phyloP scores from a whole-genome alignment of 495 filamentous ascomycete species.

The Durotheca rogersii region DNA sequence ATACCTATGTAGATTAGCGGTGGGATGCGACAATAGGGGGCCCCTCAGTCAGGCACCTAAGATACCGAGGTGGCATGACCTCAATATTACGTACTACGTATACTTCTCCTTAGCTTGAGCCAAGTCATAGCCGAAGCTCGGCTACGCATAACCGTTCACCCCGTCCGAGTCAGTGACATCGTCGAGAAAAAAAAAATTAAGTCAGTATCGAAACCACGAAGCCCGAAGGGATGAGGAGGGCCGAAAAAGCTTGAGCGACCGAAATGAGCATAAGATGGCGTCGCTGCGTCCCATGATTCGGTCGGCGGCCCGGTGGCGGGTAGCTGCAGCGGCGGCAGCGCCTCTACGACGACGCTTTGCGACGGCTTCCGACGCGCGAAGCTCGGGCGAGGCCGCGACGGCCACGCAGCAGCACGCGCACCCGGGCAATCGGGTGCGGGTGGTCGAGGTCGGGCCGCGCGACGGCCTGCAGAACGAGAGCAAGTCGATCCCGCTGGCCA shows the following conservation, averaged over 20 bases:
- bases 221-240: not conserved
- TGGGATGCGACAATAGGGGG: no score
- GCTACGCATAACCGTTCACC: no score
- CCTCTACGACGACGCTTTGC: conserved; percentile 38
- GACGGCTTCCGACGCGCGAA: conserved; percentile 38
- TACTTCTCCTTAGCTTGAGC: no score
- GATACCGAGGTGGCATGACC: no score
- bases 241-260: not conserved
- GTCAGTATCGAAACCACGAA: conserved; percentile 1
- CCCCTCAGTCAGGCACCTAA: no score
- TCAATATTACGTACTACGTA: no score
- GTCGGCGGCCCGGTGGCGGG: conserved; percentile 23
- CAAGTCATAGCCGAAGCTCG: no score
- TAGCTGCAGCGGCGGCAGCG: not conserved
- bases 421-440: conserved; percentile 55
- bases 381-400: conserved; percentile 7
- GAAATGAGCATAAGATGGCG: conserved; percentile 35
- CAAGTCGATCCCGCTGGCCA: conserved; percentile 71
- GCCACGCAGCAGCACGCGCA: conserved; percentile 27
- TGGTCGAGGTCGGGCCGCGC: conserved; percentile 91
- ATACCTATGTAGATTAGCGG: no score
- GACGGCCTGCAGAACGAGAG: conserved; percentile 98
- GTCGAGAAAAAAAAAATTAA: no score
- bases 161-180: no score
- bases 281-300: conserved; percentile 31